These are phyloP conservation scores for Passiflora organensis DNA, from an alignment of 345 rosid species.

Conservation along the genomic window DNA sequence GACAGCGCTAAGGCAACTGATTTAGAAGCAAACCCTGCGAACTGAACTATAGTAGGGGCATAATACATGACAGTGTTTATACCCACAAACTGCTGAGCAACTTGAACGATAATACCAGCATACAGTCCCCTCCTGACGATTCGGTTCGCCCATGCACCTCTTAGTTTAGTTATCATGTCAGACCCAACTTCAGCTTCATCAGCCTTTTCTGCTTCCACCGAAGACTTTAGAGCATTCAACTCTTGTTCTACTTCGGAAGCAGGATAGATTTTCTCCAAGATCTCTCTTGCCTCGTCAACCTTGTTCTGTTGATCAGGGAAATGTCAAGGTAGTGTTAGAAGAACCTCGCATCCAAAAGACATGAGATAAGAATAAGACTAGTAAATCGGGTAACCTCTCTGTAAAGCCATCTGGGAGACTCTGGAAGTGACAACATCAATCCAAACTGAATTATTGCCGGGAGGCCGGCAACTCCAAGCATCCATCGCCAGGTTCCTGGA, in stretches of 20 bases:
- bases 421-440: conserved; percentile 65
- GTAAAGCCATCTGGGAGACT: conserved; percentile 87
- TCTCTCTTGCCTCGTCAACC: conserved; percentile 50
- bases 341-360: not conserved
- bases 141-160: conserved; percentile 46
- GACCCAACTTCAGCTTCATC: conserved; percentile 48
- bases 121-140: conserved; percentile 72
- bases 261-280: conserved; percentile 60
- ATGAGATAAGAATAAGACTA: not conserved
- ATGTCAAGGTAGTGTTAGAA: not conserved
- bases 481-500: conserved; percentile 85
- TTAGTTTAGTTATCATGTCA: conserved; percentile 42
- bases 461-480: conserved; percentile 74
- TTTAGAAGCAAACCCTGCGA: conserved; percentile 87
- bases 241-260: conserved; percentile 58
- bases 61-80: conserved; percentile 96
- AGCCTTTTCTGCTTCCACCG: conserved; percentile 61
- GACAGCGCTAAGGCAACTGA: conserved; percentile 76
- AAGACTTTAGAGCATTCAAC: conserved; percentile 42
- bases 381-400: conserved; percentile 27
- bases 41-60: conserved; percentile 83
- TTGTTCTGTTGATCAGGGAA: conserved; percentile 25
- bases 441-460: conserved; percentile 62
- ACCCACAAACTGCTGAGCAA: conserved; percentile 90
- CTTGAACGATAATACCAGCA: conserved; percentile 85